Evolutionary conservation across 2,329 filamentous ascomycete species (phyloP).

Genomic region (Calonectria pteridis): DNA sequence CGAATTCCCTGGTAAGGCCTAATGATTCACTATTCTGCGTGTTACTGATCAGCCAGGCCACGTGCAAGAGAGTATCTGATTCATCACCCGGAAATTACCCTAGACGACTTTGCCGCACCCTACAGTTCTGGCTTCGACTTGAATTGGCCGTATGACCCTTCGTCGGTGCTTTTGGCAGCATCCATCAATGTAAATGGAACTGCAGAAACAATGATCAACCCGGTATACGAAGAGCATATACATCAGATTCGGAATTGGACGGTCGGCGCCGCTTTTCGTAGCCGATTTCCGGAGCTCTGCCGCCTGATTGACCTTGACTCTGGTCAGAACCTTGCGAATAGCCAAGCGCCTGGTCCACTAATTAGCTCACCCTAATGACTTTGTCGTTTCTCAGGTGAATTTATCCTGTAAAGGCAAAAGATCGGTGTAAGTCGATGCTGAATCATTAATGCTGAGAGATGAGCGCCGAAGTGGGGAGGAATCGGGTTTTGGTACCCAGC

Average conservation of each 20-base stretch:
- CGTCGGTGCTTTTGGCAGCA: constrained; percentile 39
- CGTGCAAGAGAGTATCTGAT: constrained; percentile 47
- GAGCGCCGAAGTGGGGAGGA: background rate
- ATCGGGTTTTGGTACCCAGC: background rate
- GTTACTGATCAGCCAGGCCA: constrained; percentile 37
- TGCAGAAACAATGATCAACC: constrained; percentile 43
- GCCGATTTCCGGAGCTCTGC: constrained; percentile 42
- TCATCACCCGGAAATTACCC: constrained; percentile 45
- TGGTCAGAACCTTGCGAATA: constrained; percentile 19
- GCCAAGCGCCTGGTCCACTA: background rate
- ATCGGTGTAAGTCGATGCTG: background rate
- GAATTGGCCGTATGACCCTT: constrained; percentile 48
- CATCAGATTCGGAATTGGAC: constrained; percentile 48
- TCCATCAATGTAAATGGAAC: constrained; percentile 29
- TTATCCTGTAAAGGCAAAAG: background rate
- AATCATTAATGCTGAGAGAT: constrained; percentile 35
- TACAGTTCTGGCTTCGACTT: constrained; percentile 49
- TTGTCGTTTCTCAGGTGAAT: background rate
- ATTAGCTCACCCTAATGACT: constrained; percentile 25
- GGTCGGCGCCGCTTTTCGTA: constrained; percentile 42
- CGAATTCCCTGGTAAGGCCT: constrained; percentile 46
- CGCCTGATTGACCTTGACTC: constrained; percentile 42
- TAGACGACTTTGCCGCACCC: constrained; percentile 47
- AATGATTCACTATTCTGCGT: background rate
- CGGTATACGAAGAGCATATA: constrained; percentile 48